Evolutionary conservation across 2,329 filamentous ascomycete species (phyloP).

Genomic region (Cladosporium sp.): DNA sequence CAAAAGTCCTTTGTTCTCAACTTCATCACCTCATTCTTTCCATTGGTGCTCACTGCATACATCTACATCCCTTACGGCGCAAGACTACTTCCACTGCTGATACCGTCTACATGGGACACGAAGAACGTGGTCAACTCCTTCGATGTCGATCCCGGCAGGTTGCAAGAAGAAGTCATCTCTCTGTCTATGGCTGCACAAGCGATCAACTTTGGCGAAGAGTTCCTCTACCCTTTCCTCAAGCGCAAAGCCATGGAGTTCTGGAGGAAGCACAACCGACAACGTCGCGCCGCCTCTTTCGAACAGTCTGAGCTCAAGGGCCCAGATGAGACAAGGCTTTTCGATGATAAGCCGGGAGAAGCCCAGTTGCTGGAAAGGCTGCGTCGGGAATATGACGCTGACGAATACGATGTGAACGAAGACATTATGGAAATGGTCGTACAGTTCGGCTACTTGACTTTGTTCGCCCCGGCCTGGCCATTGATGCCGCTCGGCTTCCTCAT

Average conservation of each 20-base stretch:
- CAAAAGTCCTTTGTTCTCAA: slow-evolving; percentile 94
- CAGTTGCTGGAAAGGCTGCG: slow-evolving; percentile 77
- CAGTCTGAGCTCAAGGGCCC: slow-evolving; percentile 52
- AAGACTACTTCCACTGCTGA: slow-evolving; percentile 73
- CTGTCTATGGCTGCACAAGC: slow-evolving; percentile 92
- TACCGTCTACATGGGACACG: slow-evolving; percentile 70
- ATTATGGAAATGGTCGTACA: slow-evolving; percentile 87
- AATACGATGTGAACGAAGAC: slow-evolving; percentile 92
- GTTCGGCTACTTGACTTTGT: slow-evolving; percentile 83
- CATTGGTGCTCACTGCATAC: slow-evolving; percentile 85
- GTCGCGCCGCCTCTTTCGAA: slow-evolving; percentile 76
- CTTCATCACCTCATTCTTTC: slow-evolving; percentile 92
- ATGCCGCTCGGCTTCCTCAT: slow-evolving; percentile 81
- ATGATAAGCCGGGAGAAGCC: slow-evolving; percentile 72
- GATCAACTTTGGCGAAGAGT: slow-evolving; percentile 79
- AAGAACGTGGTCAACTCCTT: slow-evolving; percentile 62
- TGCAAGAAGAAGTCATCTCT: slow-evolving; percentile 91
- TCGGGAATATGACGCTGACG: slow-evolving; percentile 72
- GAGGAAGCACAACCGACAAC: slow-evolving; percentile 63
- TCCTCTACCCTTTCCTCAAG: slow-evolving; percentile 80
- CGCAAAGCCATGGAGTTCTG: slow-evolving; percentile 60
- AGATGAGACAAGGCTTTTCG: slow-evolving; percentile 42
- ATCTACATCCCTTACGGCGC: slow-evolving; percentile 91
- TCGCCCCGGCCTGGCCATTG: slow-evolving; percentile 93
- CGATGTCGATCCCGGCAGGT: slow-evolving; percentile 75